A percentile compares a stretch with the other conserved stretches of the same genome.
Evolutionary conservation across 768 basidiomycete genomes (phyloP).

Genomic region (Suillus subaureus): DNA sequence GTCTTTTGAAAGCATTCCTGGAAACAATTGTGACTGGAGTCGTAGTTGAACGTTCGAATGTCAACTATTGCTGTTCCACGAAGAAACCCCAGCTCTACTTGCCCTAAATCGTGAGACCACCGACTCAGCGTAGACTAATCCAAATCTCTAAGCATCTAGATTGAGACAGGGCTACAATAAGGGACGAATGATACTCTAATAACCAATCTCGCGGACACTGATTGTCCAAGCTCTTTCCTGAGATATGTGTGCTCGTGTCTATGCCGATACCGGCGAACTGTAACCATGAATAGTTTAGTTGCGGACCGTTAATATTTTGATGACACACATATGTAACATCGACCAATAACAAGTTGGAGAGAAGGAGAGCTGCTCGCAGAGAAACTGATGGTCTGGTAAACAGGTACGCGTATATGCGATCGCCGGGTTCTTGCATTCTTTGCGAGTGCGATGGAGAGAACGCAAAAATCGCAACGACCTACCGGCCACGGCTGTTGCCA

Average conservation of each 20-base stretch:
- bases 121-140: not conserved
- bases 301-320: not conserved
- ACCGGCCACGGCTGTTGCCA: not conserved
- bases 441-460: not conserved
- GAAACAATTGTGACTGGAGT: not conserved
- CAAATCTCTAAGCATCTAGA: not conserved
- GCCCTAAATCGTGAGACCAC: not conserved
- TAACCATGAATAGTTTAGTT: not conserved
- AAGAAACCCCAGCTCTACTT: not conserved
- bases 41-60: not conserved
- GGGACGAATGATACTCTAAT: not conserved
- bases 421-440: not conserved
- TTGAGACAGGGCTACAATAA: not conserved
- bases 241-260: not conserved
- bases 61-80: not conserved
- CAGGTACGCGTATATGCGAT: not conserved
- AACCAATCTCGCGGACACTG: not conserved
- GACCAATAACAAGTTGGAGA: not conserved
- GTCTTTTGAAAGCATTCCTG: not conserved
- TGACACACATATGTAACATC: not conserved
- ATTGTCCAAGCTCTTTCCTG: not conserved
- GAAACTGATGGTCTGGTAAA: not conserved
- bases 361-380: not conserved
- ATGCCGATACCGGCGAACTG: not conserved
- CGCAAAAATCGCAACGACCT: not conserved